Percentiles rank a stretch among this genome's conserved stretches.
These are phyloP conservation scores for Epithemia pelagica DNA, from an alignment of 108 stramenopile species.

Conservation along the genomic window DNA sequence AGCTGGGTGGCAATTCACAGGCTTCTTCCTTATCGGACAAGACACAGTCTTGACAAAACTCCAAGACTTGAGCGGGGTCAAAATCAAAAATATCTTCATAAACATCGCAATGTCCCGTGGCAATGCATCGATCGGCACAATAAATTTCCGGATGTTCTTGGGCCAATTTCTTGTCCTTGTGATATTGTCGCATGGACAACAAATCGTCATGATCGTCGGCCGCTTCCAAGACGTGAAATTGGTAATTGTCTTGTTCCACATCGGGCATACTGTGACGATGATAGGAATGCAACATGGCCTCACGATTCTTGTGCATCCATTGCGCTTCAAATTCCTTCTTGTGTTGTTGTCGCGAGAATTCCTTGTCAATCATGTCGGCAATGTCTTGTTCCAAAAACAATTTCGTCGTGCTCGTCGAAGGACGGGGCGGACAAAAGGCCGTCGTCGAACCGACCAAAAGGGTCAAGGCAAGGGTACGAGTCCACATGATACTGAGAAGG, in stretches of 20 bases:
- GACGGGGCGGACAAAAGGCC: not conserved
- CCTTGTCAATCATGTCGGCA: constrained; percentile 40
- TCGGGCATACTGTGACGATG: constrained; percentile 4
- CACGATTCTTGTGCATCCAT: constrained; percentile 49
- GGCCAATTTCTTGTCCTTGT: constrained; percentile 57
- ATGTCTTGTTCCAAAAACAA: constrained; percentile 22
- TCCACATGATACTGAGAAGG: too few species aligned
- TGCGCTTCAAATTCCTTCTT: constrained; percentile 31
- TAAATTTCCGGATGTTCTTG: constrained; percentile 48
- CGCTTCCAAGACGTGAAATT: not conserved
- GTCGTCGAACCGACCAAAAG: too few species aligned
- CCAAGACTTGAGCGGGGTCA: constrained; percentile 44
- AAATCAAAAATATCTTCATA: constrained; percentile 66
- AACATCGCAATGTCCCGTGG: constrained; percentile 78
- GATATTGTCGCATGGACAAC: constrained; percentile 18
- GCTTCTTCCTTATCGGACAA: constrained; percentile 50
- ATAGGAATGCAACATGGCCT: constrained; percentile 14
- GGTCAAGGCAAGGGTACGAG: too few species aligned
- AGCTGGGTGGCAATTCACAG: constrained; percentile 57
- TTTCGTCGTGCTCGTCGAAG: not conserved
- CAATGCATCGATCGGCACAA: constrained; percentile 74
- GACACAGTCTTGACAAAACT: constrained; percentile 77
- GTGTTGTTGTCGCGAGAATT: constrained; percentile 41
- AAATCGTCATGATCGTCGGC: constrained; percentile 4
- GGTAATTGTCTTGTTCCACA: not conserved